Percentiles rank a stretch among this genome's conserved stretches.
Evolutionary conservation across 768 basidiomycete species (phyloP).

Genomic region (Dentipellis sp.): DNA sequence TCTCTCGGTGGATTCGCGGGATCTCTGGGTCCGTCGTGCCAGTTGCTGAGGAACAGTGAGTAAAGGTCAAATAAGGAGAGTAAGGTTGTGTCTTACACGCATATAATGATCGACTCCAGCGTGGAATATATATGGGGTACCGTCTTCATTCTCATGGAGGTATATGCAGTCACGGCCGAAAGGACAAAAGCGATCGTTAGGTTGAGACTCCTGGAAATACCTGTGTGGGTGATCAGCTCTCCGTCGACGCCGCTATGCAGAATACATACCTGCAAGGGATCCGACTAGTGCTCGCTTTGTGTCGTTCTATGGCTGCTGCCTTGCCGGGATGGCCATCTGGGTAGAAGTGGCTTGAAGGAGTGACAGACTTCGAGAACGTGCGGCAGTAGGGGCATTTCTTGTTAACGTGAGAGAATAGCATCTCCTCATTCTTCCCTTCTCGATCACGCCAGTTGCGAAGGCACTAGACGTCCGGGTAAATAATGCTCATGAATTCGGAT

Average conservation of each 20-base stretch:
- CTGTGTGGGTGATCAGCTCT: constrained; percentile 23
- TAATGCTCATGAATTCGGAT: neutral
- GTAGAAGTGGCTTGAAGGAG: constrained; percentile 64
- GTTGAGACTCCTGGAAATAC: constrained; percentile 50
- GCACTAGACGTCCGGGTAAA: constrained; percentile 35
- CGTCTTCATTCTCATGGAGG: constrained; percentile 58
- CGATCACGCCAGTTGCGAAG: constrained; percentile 72
- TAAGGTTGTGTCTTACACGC: constrained; percentile 28
- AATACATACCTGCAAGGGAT: constrained; percentile 56
- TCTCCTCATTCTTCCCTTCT: constrained; percentile 39
- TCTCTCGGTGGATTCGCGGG: neutral
- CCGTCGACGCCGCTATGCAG: neutral
- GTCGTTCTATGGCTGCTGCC: constrained; percentile 38
- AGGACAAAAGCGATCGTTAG: constrained; percentile 50
- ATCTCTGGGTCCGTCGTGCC: neutral
- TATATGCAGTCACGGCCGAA: constrained; percentile 82
- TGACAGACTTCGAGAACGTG: constrained; percentile 53
- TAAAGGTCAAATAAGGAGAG: too few relatives aligned
- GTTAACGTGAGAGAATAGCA: constrained; percentile 46
- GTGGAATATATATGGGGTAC: constrained; percentile 46
- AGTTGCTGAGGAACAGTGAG: constrained; percentile 5
- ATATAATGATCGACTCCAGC: constrained; percentile 47
- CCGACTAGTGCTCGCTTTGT: constrained; percentile 66
- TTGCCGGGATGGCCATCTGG: constrained; percentile 46
- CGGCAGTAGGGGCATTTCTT: constrained; percentile 81